phyloP scores from a whole-genome alignment of 1,284 basidiomycete genomes.

The Irpex sp. region DNA sequence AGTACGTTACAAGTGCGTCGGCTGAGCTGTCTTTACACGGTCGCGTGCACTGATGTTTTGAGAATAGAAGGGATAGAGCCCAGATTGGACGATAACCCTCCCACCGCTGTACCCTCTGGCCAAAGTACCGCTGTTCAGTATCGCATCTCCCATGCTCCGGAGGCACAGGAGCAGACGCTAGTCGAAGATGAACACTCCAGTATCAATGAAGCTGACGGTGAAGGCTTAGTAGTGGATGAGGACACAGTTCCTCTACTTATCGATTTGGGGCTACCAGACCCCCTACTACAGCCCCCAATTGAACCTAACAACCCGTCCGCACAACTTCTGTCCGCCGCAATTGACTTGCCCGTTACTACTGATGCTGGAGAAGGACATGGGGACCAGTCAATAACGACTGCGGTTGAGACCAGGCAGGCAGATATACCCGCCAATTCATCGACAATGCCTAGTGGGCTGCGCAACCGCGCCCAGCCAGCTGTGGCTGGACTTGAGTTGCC shows the following conservation, averaged over 20 bases:
- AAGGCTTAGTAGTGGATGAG: not conserved
- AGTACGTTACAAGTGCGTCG: no score
- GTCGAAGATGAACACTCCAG: no score
- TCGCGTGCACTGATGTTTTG: no score
- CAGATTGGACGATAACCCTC: not conserved
- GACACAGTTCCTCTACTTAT: not conserved
- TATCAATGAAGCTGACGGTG: not conserved
- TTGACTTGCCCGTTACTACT: not conserved
- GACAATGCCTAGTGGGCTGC: not conserved
- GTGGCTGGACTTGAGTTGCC: not conserved
- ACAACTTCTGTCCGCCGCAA: not conserved
- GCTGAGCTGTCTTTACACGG: no score
- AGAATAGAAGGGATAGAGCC: not conserved
- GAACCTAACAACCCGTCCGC: not conserved
- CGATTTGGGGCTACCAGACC: not conserved
- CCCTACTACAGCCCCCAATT: not conserved
- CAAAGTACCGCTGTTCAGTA: not conserved
- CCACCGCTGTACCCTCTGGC: not conserved
- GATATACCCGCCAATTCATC: not conserved
- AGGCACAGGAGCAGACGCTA: not conserved
- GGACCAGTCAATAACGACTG: not conserved
- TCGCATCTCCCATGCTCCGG: not conserved
- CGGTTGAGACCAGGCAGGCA: not conserved
- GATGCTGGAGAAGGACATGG: not conserved
- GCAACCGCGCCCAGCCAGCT: not conserved